Percentiles rank a stretch among this genome's conserved stretches.
phyloP scores from a whole-genome alignment of 495 filamentous ascomycete species.

The Xylaria nigripes region DNA sequence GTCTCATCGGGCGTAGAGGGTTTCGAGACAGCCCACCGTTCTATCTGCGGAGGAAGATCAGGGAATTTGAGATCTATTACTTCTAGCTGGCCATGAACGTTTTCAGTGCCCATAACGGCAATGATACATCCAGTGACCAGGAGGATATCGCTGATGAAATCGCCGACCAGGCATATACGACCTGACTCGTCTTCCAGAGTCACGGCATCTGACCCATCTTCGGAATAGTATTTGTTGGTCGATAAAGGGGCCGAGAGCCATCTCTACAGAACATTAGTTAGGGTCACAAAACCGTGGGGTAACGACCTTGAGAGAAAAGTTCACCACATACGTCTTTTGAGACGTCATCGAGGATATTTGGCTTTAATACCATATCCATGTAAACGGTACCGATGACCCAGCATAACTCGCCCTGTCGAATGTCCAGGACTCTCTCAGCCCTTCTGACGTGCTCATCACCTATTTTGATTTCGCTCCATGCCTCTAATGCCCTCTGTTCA shows the following conservation, averaged over 20 bases:
- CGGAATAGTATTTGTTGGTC: slow-evolving; percentile 65
- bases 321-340: slow-evolving; percentile 66
- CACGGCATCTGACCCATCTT: slow-evolving; percentile 52
- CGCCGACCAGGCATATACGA: slow-evolving; percentile 72
- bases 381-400: slow-evolving; percentile 94
- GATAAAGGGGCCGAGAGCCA: slow-evolving; percentile 78
- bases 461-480: slow-evolving; percentile 74
- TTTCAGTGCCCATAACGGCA: slow-evolving; percentile 88
- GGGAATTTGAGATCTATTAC: slow-evolving; percentile 83
- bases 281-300: not conserved
- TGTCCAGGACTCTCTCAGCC: slow-evolving; percentile 85
- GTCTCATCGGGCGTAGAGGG: slow-evolving; percentile 15
- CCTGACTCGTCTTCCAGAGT: slow-evolving; percentile 97
- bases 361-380: slow-evolving; percentile 95
- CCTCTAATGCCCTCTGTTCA: slow-evolving; percentile 60
- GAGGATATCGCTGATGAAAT: slow-evolving; percentile 51
- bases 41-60: slow-evolving; percentile 72
- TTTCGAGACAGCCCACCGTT: slow-evolving; percentile 57
- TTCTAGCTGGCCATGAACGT: slow-evolving; percentile 83
- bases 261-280: slow-evolving; percentile 44
- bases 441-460: slow-evolving; percentile 64
- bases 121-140: slow-evolving; percentile 88
- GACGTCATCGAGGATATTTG: slow-evolving; percentile 92
- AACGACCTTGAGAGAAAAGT: not conserved
- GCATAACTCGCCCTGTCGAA: slow-evolving; percentile 89